Percentiles rank a stretch among this genome's conserved stretches.
phyloP scores from a whole-genome alignment of 495 filamentous ascomycete species.

The Niebla homalea region DNA sequence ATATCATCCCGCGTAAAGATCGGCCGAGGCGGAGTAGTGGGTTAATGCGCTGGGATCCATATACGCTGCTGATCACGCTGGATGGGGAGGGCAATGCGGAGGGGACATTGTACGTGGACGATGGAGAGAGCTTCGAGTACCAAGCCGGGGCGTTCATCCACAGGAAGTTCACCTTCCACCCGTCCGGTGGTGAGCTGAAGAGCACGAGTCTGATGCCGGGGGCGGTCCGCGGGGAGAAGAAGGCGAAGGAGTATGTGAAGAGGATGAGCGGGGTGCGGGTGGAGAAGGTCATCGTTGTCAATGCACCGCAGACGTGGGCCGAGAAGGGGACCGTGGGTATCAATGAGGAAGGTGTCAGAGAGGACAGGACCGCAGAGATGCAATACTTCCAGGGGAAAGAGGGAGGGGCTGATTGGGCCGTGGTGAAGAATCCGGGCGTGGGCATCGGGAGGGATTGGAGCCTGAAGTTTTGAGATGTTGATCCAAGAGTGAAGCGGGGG shows the following conservation, averaged over 20 bases:
- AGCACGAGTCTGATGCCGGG: conserved; percentile 39
- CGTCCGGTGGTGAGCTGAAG: conserved; percentile 35
- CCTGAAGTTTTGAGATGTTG: conserved; percentile 44
- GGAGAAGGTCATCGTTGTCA: conserved; percentile 71
- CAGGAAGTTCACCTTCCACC: conserved; percentile 51
- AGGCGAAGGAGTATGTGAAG: conserved; percentile 62
- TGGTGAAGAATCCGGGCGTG: conserved; percentile 67
- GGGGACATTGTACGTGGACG: conserved; percentile 79
- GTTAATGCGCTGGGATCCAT: conserved; percentile 87
- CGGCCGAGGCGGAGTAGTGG: conserved; percentile 69
- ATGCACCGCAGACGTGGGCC: conserved; percentile 60
- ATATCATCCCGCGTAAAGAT: conserved; percentile 83
- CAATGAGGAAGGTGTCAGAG: conserved; percentile 52
- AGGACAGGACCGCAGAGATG: conserved; percentile 39
- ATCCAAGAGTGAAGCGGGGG: not conserved
- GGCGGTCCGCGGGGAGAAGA: conserved; percentile 37
- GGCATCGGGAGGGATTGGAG: conserved; percentile 71
- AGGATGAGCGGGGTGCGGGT: conserved; percentile 62
- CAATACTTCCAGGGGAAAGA: conserved; percentile 42
- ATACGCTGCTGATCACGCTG: conserved; percentile 76
- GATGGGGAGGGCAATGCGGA: conserved; percentile 53
- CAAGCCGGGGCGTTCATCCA: conserved; percentile 76
- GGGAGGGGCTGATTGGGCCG: conserved; percentile 61
- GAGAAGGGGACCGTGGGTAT: conserved; percentile 53
- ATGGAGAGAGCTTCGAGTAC: conserved; percentile 86